phyloP scores from a whole-genome alignment of 2,329 filamentous ascomycete species.

The Paracamarosporium sp. region DNA sequence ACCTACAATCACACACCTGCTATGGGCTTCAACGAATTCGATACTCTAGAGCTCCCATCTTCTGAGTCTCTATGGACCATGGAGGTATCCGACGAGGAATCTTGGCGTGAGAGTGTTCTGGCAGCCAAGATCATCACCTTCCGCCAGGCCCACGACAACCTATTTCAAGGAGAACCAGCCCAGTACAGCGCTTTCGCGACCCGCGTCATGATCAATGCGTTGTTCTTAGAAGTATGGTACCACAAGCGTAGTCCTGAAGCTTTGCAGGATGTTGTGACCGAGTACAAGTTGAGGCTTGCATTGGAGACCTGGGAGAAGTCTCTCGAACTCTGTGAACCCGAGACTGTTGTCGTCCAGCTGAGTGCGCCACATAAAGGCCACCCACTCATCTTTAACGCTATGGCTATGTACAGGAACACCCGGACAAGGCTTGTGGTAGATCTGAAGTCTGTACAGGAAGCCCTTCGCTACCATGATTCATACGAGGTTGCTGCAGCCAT shows the following conservation, averaged over 20 bases:
- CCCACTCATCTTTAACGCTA: conserved; percentile 96
- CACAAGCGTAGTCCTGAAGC: conserved; percentile 98
- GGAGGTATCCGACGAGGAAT: conserved; percentile 75
- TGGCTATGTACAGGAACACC: conserved; percentile 95
- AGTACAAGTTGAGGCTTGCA: conserved; percentile 95
- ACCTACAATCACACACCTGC: conserved; percentile 98
- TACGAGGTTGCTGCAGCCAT: conserved; percentile 97
- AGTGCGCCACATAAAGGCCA: conserved; percentile 96
- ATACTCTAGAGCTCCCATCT: conserved; percentile 88
- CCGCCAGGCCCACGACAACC: conserved; percentile 89
- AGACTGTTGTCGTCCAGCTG: conserved; percentile 84
- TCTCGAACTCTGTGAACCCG: conserved; percentile 89
- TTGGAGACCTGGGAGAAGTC: conserved; percentile 99
- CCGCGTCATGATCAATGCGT: conserved; percentile 96
- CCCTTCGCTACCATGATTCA: conserved; percentile 93
- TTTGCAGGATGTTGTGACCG: conserved; percentile 94
- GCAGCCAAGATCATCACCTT: conserved; percentile 81
- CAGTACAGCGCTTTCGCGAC: conserved; percentile 97
- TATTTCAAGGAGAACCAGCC: conserved; percentile 90
- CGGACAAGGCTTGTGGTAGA: conserved; percentile 92
- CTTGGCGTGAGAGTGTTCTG: conserved; percentile 82
- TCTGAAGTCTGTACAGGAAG: conserved; percentile 93
- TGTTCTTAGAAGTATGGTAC: conserved; percentile 98
- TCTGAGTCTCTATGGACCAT: conserved; percentile 95
- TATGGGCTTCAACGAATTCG: conserved; percentile 98